Conservation (phyloP, 78 protist genomes). For the slime mould (Dictyostelium discoideum) region dicty_2.7 NC_007088.5:6209001-6209500, state of each 20-base stretch:
- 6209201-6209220: neutral
- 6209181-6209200: neutral
- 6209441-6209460: too few species aligned
- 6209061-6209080: slow-evolving; percentile 77
- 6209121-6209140: neutral
- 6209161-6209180: neutral
- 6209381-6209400: too few species aligned
- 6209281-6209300: too few species aligned
- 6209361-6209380: too few species aligned
- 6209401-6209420: too few species aligned
- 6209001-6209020: slow-evolving; percentile 95
- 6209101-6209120: neutral
- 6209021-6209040: slow-evolving; percentile 96
- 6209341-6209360: too few species aligned
- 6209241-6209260: neutral
- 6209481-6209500: too few species aligned
- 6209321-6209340: too few species aligned
- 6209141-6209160: neutral
- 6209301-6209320: too few species aligned
- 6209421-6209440: too few species aligned
- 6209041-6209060: slow-evolving; percentile 94
- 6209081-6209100: slow-evolving; percentile 18
- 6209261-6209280: neutral
- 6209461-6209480: too few species aligned
- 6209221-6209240: neutral